phyloP scores from a whole-genome alignment of 352 stramenopile species.

The Phytophthora kernoviae region DNA sequence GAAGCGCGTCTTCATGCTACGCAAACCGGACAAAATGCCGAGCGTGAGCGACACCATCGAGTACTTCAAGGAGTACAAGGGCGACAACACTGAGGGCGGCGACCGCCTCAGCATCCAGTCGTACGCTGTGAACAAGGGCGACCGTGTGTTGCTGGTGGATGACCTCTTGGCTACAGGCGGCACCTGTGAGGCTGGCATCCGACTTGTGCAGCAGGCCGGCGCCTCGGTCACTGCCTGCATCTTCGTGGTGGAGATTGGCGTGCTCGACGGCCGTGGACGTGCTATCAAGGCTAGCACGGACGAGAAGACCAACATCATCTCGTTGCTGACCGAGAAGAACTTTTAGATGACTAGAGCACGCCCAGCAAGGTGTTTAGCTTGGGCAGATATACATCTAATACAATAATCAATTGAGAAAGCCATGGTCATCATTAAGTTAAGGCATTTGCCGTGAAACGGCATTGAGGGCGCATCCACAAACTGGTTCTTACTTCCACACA shows the following conservation, averaged over 20 bases:
- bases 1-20: conserved; percentile 98
- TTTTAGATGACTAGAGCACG: conserved; percentile 38
- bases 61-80: conserved; percentile 95
- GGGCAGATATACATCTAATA: conserved; percentile 22
- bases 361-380: not conserved
- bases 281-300: conserved; percentile 44
- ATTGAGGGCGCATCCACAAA: no score
- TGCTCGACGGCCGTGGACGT: conserved; percentile 59
- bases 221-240: conserved; percentile 91
- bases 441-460: not conserved
- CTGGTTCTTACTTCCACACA: no score
- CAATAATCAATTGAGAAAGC: conserved; percentile 12
- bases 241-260: conserved; percentile 95
- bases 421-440: not conserved
- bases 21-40: conserved; percentile 98
- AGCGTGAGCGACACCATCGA: conserved; percentile 90
- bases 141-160: conserved; percentile 96
- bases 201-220: conserved; percentile 87
- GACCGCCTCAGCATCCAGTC: conserved; percentile 90
- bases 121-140: conserved; percentile 71
- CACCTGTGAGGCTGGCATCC: conserved; percentile 90
- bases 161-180: conserved; percentile 97
- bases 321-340: conserved; percentile 73
- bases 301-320: conserved; percentile 52
- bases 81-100: conserved; percentile 81